These are phyloP conservation scores for Leccinum disarticulatum DNA, from an alignment of 768 basidiomycete species.

Conservation along the genomic window DNA sequence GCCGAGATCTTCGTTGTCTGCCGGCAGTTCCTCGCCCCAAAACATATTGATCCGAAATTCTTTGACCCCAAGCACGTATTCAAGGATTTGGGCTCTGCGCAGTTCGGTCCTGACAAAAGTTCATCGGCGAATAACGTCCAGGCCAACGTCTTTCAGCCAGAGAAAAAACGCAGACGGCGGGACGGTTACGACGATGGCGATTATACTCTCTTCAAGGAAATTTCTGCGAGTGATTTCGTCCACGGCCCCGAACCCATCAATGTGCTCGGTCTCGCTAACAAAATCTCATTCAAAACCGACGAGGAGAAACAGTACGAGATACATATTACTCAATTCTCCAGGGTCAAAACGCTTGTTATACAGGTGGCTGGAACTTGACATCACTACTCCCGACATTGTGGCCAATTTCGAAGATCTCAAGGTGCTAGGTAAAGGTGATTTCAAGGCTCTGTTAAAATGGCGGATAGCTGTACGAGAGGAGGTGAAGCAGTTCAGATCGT, in stretches of 20 bases:
- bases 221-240: slow-evolving; percentile 72
- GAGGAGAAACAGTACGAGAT: slow-evolving; percentile 77
- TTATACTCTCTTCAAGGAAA: slow-evolving; percentile 81
- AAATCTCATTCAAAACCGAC: slow-evolving; percentile 72
- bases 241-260: slow-evolving; percentile 68
- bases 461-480: slow-evolving; percentile 84
- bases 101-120: slow-evolving; percentile 48
- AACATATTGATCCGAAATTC: slow-evolving; percentile 96
- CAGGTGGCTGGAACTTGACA: slow-evolving; percentile 71
- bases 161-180: slow-evolving; percentile 90
- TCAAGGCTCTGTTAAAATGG: slow-evolving; percentile 93
- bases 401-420: slow-evolving; percentile 90
- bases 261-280: slow-evolving; percentile 75
- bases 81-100: slow-evolving; percentile 71
- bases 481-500: slow-evolving; percentile 38
- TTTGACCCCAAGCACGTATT: slow-evolving; percentile 97
- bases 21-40: slow-evolving; percentile 90
- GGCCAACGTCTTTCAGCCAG: slow-evolving; percentile 94
- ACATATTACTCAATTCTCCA: neutral
- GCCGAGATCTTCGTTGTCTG: slow-evolving; percentile 99
- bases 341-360: slow-evolving; percentile 6
- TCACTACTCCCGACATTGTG: slow-evolving; percentile 79
- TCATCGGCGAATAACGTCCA: slow-evolving; percentile 65
- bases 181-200: slow-evolving; percentile 96
- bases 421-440: slow-evolving; percentile 96